phyloP scores from a whole-genome alignment of 495 filamentous ascomycete genomes.

The Oidiodendron maius region DNA sequence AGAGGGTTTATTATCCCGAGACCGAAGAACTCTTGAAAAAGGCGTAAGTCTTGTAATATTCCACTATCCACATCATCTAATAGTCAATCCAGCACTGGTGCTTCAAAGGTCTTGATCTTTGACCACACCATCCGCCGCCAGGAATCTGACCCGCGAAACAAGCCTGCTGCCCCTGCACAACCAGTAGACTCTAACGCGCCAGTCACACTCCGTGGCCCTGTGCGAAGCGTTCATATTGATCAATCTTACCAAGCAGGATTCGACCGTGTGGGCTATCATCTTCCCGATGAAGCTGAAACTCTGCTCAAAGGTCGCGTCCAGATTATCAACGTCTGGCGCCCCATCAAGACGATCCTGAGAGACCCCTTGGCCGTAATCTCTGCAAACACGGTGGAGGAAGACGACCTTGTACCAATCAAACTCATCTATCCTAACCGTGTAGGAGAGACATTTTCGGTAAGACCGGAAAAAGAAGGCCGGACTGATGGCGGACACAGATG shows the following conservation, averaged over 20 bases:
- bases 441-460: slow-evolving; percentile 40
- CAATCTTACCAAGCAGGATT: slow-evolving; percentile 57
- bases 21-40: slow-evolving; percentile 60
- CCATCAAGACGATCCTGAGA: slow-evolving; percentile 49
- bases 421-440: slow-evolving; percentile 45
- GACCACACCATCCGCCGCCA: slow-evolving; percentile 70
- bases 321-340: slow-evolving; percentile 66
- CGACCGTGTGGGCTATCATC: slow-evolving; percentile 51
- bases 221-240: slow-evolving; percentile 66
- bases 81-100: slow-evolving; percentile 34
- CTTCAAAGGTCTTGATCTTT: slow-evolving; percentile 59
- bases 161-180: not conserved
- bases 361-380: slow-evolving; percentile 51
- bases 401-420: slow-evolving; percentile 37
- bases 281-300: slow-evolving; percentile 54
- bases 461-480: slow-evolving; percentile 23
- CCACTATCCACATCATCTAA: not conserved
- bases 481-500: slow-evolving; percentile 32
- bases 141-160: slow-evolving; percentile 25
- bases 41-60: slow-evolving; percentile 28
- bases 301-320: slow-evolving; percentile 52
- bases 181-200: not conserved
- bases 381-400: slow-evolving; percentile 36
- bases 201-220: slow-evolving; percentile 48
- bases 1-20: slow-evolving; percentile 59